Conservation (phyloP, 495 filamentous ascomycete species). For the Aspergillus haitiensis region DNA sequence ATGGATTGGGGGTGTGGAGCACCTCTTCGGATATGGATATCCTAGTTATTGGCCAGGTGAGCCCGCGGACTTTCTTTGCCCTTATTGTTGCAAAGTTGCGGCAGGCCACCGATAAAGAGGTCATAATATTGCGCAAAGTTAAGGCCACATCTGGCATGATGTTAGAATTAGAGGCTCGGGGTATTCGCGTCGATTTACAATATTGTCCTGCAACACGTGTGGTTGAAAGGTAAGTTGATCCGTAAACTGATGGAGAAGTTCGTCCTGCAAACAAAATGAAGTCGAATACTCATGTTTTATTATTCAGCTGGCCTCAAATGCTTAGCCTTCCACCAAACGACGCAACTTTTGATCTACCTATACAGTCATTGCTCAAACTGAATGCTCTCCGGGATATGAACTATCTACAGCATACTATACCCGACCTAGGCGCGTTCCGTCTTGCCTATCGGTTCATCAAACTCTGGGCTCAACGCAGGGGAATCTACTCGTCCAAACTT, state of each 20-base stretch:
- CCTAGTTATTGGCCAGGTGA: slow-evolving; percentile 4
- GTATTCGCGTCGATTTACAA: slow-evolving; percentile 1
- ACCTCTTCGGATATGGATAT: slow-evolving; percentile 1
- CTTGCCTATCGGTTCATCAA: slow-evolving; percentile 11
- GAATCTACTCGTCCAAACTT: slow-evolving; percentile 9
- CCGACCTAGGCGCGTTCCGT: background rate
- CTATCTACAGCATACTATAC: slow-evolving; percentile 7
- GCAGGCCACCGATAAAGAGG: background rate
- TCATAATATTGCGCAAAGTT: slow-evolving; percentile 3
- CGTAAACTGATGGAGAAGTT: background rate
- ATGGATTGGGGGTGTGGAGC: slow-evolving; percentile 1
- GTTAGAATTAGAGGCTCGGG: slow-evolving; percentile 3
- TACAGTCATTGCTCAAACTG: slow-evolving; percentile 8
- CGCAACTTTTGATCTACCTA: slow-evolving; percentile 3
- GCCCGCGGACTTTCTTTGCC: slow-evolving; percentile 11
- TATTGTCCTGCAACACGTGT: slow-evolving; percentile 6
- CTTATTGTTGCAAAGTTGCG: slow-evolving; percentile 2
- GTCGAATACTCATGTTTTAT: background rate
- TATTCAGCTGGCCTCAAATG: slow-evolving; percentile 3
- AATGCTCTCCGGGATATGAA: slow-evolving; percentile 10
- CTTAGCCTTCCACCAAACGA: background rate
- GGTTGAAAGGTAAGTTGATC: background rate
- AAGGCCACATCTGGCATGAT: slow-evolving; percentile 7
- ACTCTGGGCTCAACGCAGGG: slow-evolving; percentile 1
- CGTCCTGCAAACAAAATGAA: background rate